A percentile compares a stretch with the other conserved stretches of the same genome.
Evolutionary conservation across 257 asterid species (phyloP).

Genomic region (Solanum sejunctum): DNA sequence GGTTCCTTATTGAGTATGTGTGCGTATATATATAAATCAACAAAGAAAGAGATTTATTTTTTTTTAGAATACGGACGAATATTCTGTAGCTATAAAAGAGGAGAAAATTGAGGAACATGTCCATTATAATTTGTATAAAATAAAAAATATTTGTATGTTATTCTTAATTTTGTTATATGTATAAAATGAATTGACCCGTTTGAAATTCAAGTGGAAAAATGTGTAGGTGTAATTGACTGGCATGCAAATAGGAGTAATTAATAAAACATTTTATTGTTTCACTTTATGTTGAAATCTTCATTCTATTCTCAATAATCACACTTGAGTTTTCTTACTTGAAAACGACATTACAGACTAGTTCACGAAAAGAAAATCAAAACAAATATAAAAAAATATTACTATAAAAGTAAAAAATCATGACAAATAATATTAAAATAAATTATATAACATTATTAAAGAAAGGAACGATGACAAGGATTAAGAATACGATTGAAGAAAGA

Average conservation of each 20-base stretch:
- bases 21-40: too few species aligned
- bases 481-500: not conserved
- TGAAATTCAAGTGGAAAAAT: too few species aligned
- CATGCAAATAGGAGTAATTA: not conserved
- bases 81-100: not conserved
- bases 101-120: not conserved
- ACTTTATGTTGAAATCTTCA: not conserved
- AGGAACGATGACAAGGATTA: not conserved
- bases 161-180: too few species aligned
- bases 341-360: not conserved
- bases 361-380: too few species aligned
- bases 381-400: not conserved
- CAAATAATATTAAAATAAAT: not conserved
- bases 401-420: not conserved
- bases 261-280: not conserved
- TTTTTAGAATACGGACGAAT: not conserved
- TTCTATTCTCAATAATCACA: not conserved
- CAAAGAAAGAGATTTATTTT: not conserved
- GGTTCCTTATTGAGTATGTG: not conserved
- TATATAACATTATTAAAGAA: not conserved
- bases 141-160: too few species aligned
- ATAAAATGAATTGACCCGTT: not conserved
- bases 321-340: not conserved
- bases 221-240: not conserved
- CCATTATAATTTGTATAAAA: not conserved